Evolutionary conservation across 2,329 filamentous ascomycete species (phyloP).

Genomic region (Arthrinium phaeospermum): DNA sequence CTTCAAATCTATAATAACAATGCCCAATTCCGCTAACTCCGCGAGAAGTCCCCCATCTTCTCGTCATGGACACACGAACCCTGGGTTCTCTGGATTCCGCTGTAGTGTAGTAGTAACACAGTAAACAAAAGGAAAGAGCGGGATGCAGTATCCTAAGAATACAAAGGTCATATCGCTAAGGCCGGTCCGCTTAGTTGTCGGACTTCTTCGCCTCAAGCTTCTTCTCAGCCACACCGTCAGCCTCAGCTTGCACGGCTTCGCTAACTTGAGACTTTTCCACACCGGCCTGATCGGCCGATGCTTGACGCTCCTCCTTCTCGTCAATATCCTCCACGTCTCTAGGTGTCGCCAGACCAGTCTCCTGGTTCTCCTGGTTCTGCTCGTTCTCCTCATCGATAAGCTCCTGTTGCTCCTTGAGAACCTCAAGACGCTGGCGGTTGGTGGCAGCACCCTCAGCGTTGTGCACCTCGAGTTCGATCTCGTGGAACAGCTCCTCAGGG

Average conservation of each 20-base stretch:
- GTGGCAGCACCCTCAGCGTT: slow-evolving; percentile 95
- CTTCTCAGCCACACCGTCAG: slow-evolving; percentile 46
- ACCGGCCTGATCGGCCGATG: slow-evolving; percentile 55
- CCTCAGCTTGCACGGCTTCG: slow-evolving; percentile 63
- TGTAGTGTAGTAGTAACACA: slow-evolving; percentile 18
- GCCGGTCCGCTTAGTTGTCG: slow-evolving; percentile 26
- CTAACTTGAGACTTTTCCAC: slow-evolving; percentile 49
- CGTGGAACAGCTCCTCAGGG: slow-evolving; percentile 97
- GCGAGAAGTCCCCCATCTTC: slow-evolving; percentile 11
- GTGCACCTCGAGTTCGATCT: slow-evolving; percentile 98
- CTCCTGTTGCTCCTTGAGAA: slow-evolving; percentile 97
- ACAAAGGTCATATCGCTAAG: slow-evolving; percentile 18
- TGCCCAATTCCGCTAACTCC: slow-evolving; percentile 15
- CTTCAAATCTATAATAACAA: slow-evolving; percentile 11
- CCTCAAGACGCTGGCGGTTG: slow-evolving; percentile 98
- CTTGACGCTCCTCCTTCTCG: slow-evolving; percentile 75
- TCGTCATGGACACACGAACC: neutral
- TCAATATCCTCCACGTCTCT: slow-evolving; percentile 93
- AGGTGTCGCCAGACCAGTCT: slow-evolving; percentile 74
- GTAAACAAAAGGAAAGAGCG: slow-evolving; percentile 38
- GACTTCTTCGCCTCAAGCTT: slow-evolving; percentile 30
- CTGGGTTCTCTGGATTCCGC: neutral
- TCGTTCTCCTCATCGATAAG: slow-evolving; percentile 96
- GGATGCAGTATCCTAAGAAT: neutral
- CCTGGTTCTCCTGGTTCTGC: slow-evolving; percentile 83